Evolutionary conservation across 345 rosid species (phyloP), one percentile per base, ranked within the genome.

Genomic region (Bruguiera parviflora): DNA sequence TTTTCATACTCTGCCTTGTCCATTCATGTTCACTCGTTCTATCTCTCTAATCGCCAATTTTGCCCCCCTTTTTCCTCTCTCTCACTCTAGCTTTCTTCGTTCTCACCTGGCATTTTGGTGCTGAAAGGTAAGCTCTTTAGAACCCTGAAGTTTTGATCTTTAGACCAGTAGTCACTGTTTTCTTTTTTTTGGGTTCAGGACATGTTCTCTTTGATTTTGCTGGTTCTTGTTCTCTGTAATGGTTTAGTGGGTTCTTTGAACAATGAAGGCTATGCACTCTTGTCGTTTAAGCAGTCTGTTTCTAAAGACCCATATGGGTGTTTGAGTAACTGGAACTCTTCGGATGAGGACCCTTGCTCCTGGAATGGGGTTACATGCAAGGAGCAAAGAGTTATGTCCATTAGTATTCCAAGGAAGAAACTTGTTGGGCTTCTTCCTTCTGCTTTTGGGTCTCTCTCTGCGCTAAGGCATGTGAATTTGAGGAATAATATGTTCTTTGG

Each of bases 291-390:
- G 74, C 84, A 85, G 72, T 81, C 89, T 76, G 78, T 90, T 20
- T 68, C 70, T 62, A 73, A 77, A 15, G 99, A 95, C 84, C 98
- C 97, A 52, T 86, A 83, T 68, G 89, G 97, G 77, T 86, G 90
- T 52, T 76, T 95, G 10, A 83, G 69, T 66, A 87, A 84, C 78
- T 92, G 98, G 99, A 90, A 90, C 88, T 77, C 88, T 55, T 92
- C 92, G 2, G 84, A 87, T 77, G 82, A 77, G 1, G 79, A 77
- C 75, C 87, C 96, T 53, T 95, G 98, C 71, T 85, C 89, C 0
- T 95, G 98, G 99, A 92, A 92, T 82, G 98, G 97, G 64, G 76
- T 95, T 58, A 88, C 96, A 58, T 95, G 99, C 86, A 86, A 86
- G 69, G 91, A 92, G 29, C 82, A 65, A 64, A 90, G 65, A 35